phyloP scores from a whole-genome alignment of 164 flowering plant species.

The Sedum album region DNA sequence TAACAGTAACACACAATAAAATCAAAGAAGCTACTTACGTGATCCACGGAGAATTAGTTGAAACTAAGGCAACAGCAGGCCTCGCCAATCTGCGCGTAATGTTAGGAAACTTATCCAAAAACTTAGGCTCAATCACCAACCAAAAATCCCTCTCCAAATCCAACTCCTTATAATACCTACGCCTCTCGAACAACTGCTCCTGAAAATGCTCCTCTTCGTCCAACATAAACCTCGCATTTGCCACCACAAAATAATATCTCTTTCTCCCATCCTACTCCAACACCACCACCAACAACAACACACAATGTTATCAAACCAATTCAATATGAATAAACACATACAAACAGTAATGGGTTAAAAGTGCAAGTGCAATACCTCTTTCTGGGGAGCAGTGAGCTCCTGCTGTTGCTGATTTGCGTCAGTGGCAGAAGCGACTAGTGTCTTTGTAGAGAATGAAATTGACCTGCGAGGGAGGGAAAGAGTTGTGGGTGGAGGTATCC shows the following conservation, averaged over 20 bases:
- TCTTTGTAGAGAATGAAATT: background rate
- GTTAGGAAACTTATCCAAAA: slow-evolving; percentile 78
- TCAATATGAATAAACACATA: too few species aligned
- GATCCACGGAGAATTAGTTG: slow-evolving; percentile 90
- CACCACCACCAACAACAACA: background rate
- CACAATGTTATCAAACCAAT: background rate
- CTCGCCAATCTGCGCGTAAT: slow-evolving; percentile 63
- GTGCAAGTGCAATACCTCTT: too few species aligned
- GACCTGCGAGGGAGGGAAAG: background rate
- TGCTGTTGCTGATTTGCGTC: background rate
- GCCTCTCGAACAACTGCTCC: slow-evolving; percentile 74
- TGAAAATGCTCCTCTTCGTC: slow-evolving; percentile 96
- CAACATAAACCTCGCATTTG: slow-evolving; percentile 95
- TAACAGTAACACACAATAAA: background rate
- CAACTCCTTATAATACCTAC: slow-evolving; percentile 53
- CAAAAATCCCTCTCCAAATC: slow-evolving; percentile 79
- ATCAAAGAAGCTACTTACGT: slow-evolving; percentile 36
- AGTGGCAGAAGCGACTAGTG: background rate
- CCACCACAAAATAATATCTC: slow-evolving; percentile 75
- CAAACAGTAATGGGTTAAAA: background rate
- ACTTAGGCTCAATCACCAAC: slow-evolving; percentile 93
- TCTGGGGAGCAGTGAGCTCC: background rate
- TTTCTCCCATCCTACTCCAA: slow-evolving; percentile 19
- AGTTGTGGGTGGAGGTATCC: background rate
- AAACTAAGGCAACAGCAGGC: slow-evolving; percentile 96